Conservation (phyloP, 2,329 filamentous ascomycete genomes). For the Alternaria brassicicola region DNA sequence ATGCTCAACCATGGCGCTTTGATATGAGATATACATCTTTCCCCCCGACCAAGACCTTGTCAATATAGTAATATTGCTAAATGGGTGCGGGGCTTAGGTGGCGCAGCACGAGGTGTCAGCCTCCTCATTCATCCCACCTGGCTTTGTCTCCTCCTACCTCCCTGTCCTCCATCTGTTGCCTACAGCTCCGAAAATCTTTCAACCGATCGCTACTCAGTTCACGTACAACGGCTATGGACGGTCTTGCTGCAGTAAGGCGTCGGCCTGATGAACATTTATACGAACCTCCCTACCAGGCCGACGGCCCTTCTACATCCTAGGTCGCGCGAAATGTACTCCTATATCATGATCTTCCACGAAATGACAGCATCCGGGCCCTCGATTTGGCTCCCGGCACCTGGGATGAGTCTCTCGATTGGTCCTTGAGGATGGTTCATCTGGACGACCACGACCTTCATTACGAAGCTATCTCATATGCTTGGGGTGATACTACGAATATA, state of each 20-base stretch:
- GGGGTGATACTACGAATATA: conserved; percentile 4
- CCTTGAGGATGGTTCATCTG: background rate
- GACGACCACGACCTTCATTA: background rate
- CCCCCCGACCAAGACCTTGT: background rate
- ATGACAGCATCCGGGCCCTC: background rate
- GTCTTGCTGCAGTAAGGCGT: background rate
- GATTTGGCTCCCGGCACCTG: background rate
- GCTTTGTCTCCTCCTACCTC: background rate
- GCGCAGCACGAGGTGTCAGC: background rate
- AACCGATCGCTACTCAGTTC: background rate
- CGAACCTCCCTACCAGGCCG: background rate
- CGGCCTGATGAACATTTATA: background rate
- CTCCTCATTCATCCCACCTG: background rate
- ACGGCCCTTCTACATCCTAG: background rate
- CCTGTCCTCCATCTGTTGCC: background rate
- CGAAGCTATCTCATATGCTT: conserved; percentile 21
- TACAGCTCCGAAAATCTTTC: no score
- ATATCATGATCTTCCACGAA: background rate
- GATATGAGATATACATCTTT: conserved; percentile 23
- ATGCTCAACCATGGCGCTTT: conserved; percentile 53
- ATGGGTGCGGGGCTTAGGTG: background rate
- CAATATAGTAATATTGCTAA: background rate
- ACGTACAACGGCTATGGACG: background rate
- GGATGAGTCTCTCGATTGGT: background rate
- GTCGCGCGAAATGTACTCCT: no score